phyloP scores from a whole-genome alignment of 768 basidiomycete species.

The Saitozyma sp. region DNA sequence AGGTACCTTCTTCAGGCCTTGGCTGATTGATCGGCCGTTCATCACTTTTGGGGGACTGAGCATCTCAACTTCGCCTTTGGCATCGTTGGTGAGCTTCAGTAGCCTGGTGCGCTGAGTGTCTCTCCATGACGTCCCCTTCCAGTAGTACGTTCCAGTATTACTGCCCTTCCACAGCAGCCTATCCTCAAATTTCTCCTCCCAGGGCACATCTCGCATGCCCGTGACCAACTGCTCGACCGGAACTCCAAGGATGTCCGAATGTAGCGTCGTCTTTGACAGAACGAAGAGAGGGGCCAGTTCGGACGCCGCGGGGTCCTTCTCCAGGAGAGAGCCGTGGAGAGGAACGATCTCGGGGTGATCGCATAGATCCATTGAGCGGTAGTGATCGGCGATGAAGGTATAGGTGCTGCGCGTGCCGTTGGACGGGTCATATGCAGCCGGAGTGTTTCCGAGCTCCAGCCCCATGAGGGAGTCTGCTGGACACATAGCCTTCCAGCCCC shows the following conservation, averaged over 20 bases:
- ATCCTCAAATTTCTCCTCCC: conserved; percentile 34
- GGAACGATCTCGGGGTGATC: conserved; percentile 50
- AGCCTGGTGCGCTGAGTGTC: conserved; percentile 43
- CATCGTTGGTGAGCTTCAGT: conserved; percentile 20
- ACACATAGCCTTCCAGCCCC: conserved; percentile 19
- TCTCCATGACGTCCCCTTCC: conserved; percentile 35
- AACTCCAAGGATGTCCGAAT: conserved; percentile 46
- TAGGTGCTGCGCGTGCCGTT: conserved; percentile 1
- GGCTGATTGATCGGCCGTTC: too few species aligned
- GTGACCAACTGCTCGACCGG: conserved; percentile 46
- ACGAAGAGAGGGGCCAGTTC: conserved; percentile 42
- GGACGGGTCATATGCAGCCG: too few species aligned
- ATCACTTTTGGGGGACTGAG: too few species aligned
- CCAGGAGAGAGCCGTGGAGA: conserved; percentile 51
- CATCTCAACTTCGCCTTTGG: too few species aligned
- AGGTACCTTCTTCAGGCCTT: not conserved
- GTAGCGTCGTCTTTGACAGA: conserved; percentile 41
- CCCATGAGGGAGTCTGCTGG: too few species aligned
- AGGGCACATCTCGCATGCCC: conserved; percentile 30
- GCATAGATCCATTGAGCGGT: conserved; percentile 51
- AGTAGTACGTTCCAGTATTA: conserved; percentile 43
- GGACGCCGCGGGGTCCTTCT: conserved; percentile 21
- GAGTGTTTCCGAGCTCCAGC: too few species aligned
- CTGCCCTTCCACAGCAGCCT: conserved; percentile 47
- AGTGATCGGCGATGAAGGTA: conserved; percentile 51